Conservation (phyloP, 2,329 filamentous ascomycete genomes). For the Neurospora sp. region DNA sequence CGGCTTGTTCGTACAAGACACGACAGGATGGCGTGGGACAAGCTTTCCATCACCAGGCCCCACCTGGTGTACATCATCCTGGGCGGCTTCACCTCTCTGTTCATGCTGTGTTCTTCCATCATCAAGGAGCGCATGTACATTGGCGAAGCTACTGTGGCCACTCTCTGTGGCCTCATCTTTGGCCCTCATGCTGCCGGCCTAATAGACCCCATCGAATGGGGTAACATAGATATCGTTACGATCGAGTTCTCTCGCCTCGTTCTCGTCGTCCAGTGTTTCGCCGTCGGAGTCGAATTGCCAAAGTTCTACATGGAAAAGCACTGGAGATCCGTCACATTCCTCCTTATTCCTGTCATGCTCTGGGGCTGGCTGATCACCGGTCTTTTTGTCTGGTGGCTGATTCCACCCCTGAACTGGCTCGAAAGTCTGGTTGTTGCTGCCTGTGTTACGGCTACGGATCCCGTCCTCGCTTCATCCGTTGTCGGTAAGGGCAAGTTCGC, state of each 20-base stretch:
- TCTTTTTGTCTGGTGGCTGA: slow-evolving; percentile 89
- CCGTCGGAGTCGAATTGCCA: slow-evolving; percentile 81
- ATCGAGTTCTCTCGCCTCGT: slow-evolving; percentile 85
- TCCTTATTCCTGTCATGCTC: slow-evolving; percentile 94
- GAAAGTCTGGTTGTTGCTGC: slow-evolving; percentile 81
- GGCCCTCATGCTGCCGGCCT: slow-evolving; percentile 75
- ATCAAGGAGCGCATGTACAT: slow-evolving; percentile 99
- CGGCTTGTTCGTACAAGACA: neutral
- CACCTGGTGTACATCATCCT: slow-evolving; percentile 98
- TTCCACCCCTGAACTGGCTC: slow-evolving; percentile 71
- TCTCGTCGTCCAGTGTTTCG: slow-evolving; percentile 85
- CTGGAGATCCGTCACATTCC: slow-evolving; percentile 82
- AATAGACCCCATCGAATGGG: slow-evolving; percentile 69
- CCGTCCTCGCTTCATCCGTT: slow-evolving; percentile 91
- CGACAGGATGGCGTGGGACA: slow-evolving; percentile 62
- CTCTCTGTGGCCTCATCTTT: slow-evolving; percentile 79
- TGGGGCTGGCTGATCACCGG: slow-evolving; percentile 91
- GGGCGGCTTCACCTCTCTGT: slow-evolving; percentile 92
- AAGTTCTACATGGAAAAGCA: slow-evolving; percentile 97
- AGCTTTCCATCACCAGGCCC: slow-evolving; percentile 80
- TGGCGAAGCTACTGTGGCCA: slow-evolving; percentile 92
- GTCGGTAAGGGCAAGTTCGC: slow-evolving; percentile 99
- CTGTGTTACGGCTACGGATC: slow-evolving; percentile 94
- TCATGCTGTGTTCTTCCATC: slow-evolving; percentile 96
- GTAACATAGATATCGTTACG: slow-evolving; percentile 76